phyloP scores from a whole-genome alignment of 768 basidiomycete genomes.

The Pleurotus giganteus region DNA sequence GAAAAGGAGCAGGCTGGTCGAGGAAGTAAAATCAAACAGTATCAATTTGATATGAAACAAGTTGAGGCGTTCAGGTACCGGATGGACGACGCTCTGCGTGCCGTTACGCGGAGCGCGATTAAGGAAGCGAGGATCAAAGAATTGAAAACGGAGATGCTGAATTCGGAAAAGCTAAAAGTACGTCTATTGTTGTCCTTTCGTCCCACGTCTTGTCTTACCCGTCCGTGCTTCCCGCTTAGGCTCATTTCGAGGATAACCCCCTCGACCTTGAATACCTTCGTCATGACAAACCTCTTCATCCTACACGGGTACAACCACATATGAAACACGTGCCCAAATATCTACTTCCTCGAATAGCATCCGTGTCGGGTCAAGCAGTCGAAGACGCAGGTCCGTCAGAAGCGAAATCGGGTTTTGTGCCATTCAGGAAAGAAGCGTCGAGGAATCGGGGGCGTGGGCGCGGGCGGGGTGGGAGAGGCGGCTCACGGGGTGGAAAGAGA shows the following conservation, averaged over 20 bases:
- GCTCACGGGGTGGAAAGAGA: slow-evolving; percentile 56
- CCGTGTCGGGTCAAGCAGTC: slow-evolving; percentile 43
- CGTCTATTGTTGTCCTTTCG: slow-evolving; percentile 15
- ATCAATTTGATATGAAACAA: slow-evolving; percentile 92
- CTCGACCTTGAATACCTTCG: slow-evolving; percentile 88
- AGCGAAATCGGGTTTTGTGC: slow-evolving; percentile 56
- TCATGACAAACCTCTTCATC: slow-evolving; percentile 93
- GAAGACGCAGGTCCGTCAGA: slow-evolving; percentile 19
- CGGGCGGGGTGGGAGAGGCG: slow-evolving; percentile 44
- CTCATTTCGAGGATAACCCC: slow-evolving; percentile 97
- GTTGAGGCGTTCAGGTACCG: slow-evolving; percentile 97
- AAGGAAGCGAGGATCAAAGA: slow-evolving; percentile 93
- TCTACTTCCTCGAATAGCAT: slow-evolving; percentile 77
- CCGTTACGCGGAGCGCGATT: slow-evolving; percentile 83
- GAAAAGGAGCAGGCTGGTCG: slow-evolving; percentile 68
- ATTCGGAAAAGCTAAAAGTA: slow-evolving; percentile 96
- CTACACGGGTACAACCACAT: slow-evolving; percentile 85
- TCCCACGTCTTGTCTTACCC: slow-evolving; percentile 3
- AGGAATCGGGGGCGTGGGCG: slow-evolving; percentile 57
- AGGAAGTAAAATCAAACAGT: slow-evolving; percentile 74
- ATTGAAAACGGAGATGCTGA: slow-evolving; percentile 88
- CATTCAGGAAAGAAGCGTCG: slow-evolving; percentile 62
- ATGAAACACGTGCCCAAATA: slow-evolving; percentile 97
- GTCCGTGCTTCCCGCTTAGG: slow-evolving; percentile 43
- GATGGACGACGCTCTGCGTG: slow-evolving; percentile 93